A percentile compares a stretch with the other conserved stretches of the same genome.
Conservation (phyloP, 257 asterid genomes). For the Paulownia fortunei region DNA sequence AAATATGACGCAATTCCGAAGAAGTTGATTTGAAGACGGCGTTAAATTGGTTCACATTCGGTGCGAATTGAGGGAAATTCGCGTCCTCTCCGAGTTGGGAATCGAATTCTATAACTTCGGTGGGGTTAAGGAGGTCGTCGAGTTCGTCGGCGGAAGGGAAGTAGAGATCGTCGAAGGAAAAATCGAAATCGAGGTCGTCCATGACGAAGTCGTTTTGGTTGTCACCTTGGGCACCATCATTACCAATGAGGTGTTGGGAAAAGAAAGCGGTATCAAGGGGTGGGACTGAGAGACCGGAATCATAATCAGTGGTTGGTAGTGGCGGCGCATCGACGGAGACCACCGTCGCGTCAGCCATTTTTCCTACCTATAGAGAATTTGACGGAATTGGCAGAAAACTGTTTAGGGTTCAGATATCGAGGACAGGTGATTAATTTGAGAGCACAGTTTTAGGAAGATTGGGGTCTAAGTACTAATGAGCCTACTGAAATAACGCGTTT, state of each 20-base stretch:
- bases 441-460: not conserved
- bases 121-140: conserved; percentile 40
- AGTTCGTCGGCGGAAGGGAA: conserved; percentile 40
- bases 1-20: conserved; percentile 39
- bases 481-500: not conserved
- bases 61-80: conserved; percentile 26
- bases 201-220: conserved; percentile 24
- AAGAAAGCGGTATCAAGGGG: conserved; percentile 57
- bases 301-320: conserved; percentile 28
- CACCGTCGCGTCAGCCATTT: conserved; percentile 52
- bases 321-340: conserved; percentile 40
- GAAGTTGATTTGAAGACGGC: conserved; percentile 38
- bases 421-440: not conserved
- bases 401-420: conserved; percentile 25
- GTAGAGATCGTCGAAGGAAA: conserved; percentile 51
- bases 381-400: not conserved
- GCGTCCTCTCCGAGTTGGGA: conserved; percentile 33
- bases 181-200: conserved; percentile 61
- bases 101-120: conserved; percentile 14
- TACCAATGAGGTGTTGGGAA: conserved; percentile 34
- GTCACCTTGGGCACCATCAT: conserved; percentile 28
- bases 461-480: not conserved
- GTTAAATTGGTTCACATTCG: conserved; percentile 29
- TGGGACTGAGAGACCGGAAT: conserved; percentile 52
- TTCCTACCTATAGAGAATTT: not conserved